phyloP scores from a whole-genome alignment of 352 stramenopile species.

The Phytophthora lateralis region DNA sequence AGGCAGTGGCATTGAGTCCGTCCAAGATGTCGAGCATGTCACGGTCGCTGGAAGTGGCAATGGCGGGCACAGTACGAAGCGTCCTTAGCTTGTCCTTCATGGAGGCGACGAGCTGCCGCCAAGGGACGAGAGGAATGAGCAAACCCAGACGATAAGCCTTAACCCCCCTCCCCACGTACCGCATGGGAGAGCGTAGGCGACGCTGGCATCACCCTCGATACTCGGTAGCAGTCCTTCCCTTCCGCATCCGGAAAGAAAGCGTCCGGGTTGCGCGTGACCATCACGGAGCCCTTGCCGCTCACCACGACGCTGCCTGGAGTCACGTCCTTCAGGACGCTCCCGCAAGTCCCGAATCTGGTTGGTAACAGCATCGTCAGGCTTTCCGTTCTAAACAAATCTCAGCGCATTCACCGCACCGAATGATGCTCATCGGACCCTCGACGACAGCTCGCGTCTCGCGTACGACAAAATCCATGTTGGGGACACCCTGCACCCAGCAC shows the following conservation, averaged over 20 bases:
- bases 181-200: slow-evolving; percentile 32
- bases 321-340: slow-evolving; percentile 42
- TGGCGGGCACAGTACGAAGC: slow-evolving; percentile 21
- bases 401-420: slow-evolving; percentile 34
- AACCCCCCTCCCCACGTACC: slow-evolving; percentile 11
- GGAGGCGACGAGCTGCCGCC: slow-evolving; percentile 26
- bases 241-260: slow-evolving; percentile 46
- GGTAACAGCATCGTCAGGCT: neutral
- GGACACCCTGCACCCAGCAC: slow-evolving; percentile 33
- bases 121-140: neutral
- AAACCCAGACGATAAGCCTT: neutral
- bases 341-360: slow-evolving; percentile 63
- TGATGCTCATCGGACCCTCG: slow-evolving; percentile 53
- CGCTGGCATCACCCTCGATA: slow-evolving; percentile 45
- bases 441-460: slow-evolving; percentile 61
- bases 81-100: slow-evolving; percentile 32
- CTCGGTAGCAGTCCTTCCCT: slow-evolving; percentile 33
- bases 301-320: slow-evolving; percentile 60
- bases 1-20: slow-evolving; percentile 63
- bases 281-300: slow-evolving; percentile 50
- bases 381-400: neutral
- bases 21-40: slow-evolving; percentile 35
- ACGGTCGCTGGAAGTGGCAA: slow-evolving; percentile 22
- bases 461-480: slow-evolving; percentile 84
- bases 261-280: slow-evolving; percentile 53